Percentiles rank a stretch among this genome's conserved stretches.
phyloP scores from a whole-genome alignment of 1,139 yeast species.

The Sugiyamaella novakii region DNA sequence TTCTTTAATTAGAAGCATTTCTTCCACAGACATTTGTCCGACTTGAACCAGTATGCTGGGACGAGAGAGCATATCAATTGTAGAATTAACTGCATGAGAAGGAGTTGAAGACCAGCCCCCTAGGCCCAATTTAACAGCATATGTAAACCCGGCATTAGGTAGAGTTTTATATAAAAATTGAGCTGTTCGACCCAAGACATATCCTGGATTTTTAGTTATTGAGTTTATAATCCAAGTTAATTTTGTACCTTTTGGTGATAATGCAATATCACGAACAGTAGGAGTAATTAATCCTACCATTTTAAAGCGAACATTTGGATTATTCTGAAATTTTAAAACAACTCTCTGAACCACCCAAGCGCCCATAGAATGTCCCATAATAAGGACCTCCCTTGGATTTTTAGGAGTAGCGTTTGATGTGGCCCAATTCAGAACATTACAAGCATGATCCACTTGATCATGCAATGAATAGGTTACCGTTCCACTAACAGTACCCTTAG shows the following conservation, averaged over 20 bases:
- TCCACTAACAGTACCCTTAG: conserved; percentile 28
- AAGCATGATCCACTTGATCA: conserved; percentile 52
- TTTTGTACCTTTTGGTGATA: conserved; percentile 52
- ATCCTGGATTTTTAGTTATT: conserved; percentile 23
- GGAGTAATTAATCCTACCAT: conserved; percentile 67
- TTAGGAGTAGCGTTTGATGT: conserved; percentile 7
- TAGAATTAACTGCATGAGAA: conserved; percentile 49
- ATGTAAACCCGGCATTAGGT: conserved; percentile 26
- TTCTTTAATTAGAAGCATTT: conserved; percentile 52
- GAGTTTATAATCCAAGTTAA: conserved; percentile 39
- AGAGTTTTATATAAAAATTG: conserved; percentile 30
- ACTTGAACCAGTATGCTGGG: conserved; percentile 53
- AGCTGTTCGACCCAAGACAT: conserved; percentile 23
- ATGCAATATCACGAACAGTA: conserved; percentile 58
- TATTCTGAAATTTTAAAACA: conserved; percentile 33
- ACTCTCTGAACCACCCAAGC: conserved; percentile 58
- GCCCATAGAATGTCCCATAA: conserved; percentile 67
- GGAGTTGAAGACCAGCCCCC: conserved; percentile 33
- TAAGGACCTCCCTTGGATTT: conserved; percentile 44
- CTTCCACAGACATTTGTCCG: conserved; percentile 59
- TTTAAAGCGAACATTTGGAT: conserved; percentile 31
- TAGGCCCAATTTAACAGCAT: conserved; percentile 24
- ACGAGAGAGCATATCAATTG: conserved; percentile 48
- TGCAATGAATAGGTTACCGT: conserved; percentile 45
- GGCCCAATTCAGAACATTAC: conserved; percentile 24